Base-by-base conservation (phyloP, 2,329 filamentous ascomycete species). In the Trichoderma asperellum region DNA sequence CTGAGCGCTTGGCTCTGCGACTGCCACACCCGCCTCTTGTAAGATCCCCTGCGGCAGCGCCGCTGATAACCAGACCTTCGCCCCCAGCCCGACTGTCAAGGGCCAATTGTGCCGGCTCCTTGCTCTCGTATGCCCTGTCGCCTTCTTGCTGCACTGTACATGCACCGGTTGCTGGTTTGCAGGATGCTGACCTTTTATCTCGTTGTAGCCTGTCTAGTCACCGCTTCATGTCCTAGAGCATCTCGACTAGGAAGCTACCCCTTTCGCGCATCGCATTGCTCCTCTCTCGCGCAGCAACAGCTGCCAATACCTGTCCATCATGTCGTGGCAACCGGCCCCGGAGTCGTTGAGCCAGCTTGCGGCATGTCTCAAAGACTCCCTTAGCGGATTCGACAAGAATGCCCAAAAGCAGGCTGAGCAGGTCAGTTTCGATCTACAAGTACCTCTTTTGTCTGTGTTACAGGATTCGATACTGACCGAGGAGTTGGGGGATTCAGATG, bases 311-410 rank as follows among this genome's bases (percentile, higher is more conserved):
- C 47, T 49, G 32, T 21, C 76, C 77, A 82, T 77, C 79, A 97
- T 97, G 94, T 88, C 91, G 81, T 99, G 96, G 96, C 92, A 97
- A 84, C 96, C 96, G 72, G 86, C 92, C 77, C 88, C 91, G 76
- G 92, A 94, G 85, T 93, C 91, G 80, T 86, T 99, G 85, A 88
- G 87, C 85, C 94, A 97, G 87, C 89, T 99, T 73, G 91, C 93
- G 74, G 88, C 90, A 77, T 97, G 90, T 82, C 88, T 99, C 77
- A 93, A 91, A 83, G 94, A 98, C 83, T 97, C 96, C 56, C 86
- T 98, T 76, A 96, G 93, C 79, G 91, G 91, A 74, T 91, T 92
- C 79, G 88, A 97, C 81, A 89, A 89, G 79, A 85, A 82, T 75
- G 90, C 91, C 65, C 94, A 96, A 81, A 96, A 95, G 82, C 91